phyloP scores from a whole-genome alignment of 257 asterid genomes.

The Solanum clarkiae region DNA sequence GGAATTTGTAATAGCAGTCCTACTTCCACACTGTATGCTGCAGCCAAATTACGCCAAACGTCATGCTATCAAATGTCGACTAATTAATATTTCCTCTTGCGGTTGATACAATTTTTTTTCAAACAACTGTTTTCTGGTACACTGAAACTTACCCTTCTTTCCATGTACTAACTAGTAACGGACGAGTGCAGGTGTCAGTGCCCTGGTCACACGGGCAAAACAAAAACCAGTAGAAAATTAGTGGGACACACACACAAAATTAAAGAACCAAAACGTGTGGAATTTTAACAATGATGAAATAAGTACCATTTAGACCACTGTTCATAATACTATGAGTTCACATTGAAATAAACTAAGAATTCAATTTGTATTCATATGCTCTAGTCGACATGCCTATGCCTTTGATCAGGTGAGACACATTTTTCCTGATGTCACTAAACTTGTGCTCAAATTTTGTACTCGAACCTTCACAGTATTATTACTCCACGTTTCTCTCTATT shows the following conservation, averaged over 20 bases:
- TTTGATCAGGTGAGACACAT: not conserved
- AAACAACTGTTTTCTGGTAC: not conserved
- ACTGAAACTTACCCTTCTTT: not conserved
- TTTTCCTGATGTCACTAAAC: not conserved
- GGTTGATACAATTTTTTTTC: not conserved
- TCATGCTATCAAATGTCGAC: not conserved
- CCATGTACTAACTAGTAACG: no score
- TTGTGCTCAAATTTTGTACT: no score
- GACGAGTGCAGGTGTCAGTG: not conserved
- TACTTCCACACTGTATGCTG: constrained; percentile 1
- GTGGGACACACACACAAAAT: not conserved
- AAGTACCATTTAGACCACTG: not conserved
- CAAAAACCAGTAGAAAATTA: not conserved
- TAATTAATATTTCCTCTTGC: not conserved
- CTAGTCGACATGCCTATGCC: not conserved
- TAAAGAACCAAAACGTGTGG: not conserved
- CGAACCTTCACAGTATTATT: no score
- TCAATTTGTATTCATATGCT: not conserved
- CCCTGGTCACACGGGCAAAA: not conserved
- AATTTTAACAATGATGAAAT: not conserved
- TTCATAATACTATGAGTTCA: not conserved
- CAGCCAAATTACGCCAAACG: not conserved
- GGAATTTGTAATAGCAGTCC: not conserved
- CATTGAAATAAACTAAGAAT: not conserved
- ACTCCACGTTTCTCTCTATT: no score